Evolutionary conservation across 225 moss, liverwort and hornwort species (phyloP).

Genomic region (Straminergon stramineum): DNA sequence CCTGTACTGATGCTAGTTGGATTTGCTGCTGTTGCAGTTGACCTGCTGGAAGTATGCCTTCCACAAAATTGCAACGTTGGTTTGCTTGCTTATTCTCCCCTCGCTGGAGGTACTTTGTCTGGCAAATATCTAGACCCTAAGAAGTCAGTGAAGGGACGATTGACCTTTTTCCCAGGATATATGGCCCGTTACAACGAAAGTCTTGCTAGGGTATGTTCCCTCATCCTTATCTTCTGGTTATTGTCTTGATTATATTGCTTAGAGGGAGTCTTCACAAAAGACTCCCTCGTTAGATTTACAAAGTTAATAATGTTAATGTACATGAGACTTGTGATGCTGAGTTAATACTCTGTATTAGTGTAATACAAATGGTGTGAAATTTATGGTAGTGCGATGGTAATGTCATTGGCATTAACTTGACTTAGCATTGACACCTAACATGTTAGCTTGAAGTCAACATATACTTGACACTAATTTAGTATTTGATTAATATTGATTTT

Average conservation of each 20-base stretch:
- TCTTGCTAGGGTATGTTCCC: constrained; percentile 37
- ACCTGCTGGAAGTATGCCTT: constrained; percentile 80
- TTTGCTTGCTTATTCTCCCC: constrained; percentile 75
- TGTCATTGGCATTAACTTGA: neutral
- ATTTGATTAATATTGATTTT: too few relatives aligned
- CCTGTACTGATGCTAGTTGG: neutral
- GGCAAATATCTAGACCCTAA: constrained; percentile 52
- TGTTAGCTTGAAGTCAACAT: neutral
- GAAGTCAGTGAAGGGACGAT: constrained; percentile 19
- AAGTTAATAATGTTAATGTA: neutral
- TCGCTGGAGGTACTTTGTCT: constrained; percentile 63
- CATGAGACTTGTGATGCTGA: neutral
- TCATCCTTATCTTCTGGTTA: neutral
- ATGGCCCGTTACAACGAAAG: constrained; percentile 71
- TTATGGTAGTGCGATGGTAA: neutral
- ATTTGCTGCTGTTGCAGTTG: constrained; percentile 23
- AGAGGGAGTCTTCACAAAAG: neutral
- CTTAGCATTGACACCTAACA: neutral
- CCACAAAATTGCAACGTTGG: constrained; percentile 64
- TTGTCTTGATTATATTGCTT: neutral
- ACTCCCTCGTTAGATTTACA: neutral
- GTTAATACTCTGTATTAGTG: neutral
- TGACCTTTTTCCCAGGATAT: constrained; percentile 59
- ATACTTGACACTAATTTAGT: neutral
- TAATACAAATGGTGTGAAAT: neutral